phyloP scores from a whole-genome alignment of 2,329 filamentous ascomycete species.

The Thermoascus crustaceus region DNA sequence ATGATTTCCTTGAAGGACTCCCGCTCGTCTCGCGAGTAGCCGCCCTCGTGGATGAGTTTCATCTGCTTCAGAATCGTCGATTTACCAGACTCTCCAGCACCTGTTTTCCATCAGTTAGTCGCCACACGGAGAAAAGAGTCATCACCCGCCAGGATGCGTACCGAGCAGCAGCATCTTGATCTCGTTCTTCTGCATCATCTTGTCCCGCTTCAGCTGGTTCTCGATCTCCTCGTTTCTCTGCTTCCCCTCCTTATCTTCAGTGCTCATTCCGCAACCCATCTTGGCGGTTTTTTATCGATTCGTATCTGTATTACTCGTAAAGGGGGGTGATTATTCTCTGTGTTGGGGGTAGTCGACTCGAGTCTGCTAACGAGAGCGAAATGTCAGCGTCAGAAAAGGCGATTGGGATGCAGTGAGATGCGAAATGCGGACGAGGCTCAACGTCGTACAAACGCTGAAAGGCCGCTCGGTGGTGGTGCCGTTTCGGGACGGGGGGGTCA shows the following conservation, averaged over 20 bases:
- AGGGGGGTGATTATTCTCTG: not conserved
- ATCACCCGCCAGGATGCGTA: conserved; percentile 42
- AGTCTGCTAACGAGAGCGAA: not conserved
- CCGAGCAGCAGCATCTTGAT: conserved; percentile 99
- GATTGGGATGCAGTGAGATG: not conserved
- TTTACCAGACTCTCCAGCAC: conserved; percentile 96
- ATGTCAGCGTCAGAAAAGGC: not conserved
- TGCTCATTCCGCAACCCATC: conserved; percentile 99
- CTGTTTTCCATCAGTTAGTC: conserved; percentile 38
- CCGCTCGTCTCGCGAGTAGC: conserved; percentile 84
- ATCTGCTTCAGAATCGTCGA: conserved; percentile 94
- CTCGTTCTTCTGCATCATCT: conserved; percentile 97
- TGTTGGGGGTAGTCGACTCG: not conserved
- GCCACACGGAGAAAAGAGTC: conserved; percentile 1
- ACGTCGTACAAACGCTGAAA: not conserved
- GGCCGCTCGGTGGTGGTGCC: not conserved
- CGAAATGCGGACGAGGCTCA: not conserved
- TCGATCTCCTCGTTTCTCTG: conserved; percentile 97
- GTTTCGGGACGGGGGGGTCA: conserved; percentile 1
- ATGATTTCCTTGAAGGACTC: conserved; percentile 66
- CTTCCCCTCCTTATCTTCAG: conserved; percentile 99
- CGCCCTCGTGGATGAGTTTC: conserved; percentile 99
- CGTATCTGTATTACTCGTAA: not conserved
- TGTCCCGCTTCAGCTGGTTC: conserved; percentile 90
- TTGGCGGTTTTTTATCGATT: conserved; percentile 43